These are phyloP conservation scores for Collybia nuda DNA, from an alignment of 768 basidiomycete species.

Conservation along the genomic window DNA sequence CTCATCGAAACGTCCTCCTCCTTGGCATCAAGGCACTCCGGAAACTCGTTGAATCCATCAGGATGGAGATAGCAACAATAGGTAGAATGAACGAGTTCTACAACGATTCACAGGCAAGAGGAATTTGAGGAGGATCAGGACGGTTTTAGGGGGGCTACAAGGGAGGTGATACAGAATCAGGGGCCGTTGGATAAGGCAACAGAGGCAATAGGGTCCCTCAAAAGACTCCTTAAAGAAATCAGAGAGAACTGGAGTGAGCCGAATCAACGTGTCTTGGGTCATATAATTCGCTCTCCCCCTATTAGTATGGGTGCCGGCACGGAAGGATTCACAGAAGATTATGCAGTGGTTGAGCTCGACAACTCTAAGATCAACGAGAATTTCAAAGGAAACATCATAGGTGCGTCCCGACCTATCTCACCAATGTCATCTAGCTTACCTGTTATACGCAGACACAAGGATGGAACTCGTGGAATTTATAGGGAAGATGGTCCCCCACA, in stretches of 20 bases:
- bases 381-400: constrained; percentile 37
- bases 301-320: constrained; percentile 17
- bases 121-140: background rate
- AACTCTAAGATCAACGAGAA: constrained; percentile 11
- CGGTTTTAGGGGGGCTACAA: background rate
- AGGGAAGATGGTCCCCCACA: constrained; percentile 13
- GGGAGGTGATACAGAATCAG: background rate
- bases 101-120: background rate
- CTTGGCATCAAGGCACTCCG: constrained; percentile 16
- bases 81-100: background rate
- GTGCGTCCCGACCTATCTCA: too few species aligned
- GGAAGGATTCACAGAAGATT: constrained; percentile 27
- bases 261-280: constrained; percentile 28
- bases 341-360: constrained; percentile 25
- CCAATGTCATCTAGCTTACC: too few species aligned
- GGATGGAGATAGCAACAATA: constrained; percentile 17
- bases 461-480: constrained; percentile 12
- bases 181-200: constrained; percentile 10
- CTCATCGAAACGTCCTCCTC: constrained; percentile 25
- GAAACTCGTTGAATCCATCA: constrained; percentile 27
- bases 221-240: constrained; percentile 7
- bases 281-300: constrained; percentile 29
- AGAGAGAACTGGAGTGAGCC: constrained; percentile 24
- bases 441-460: constrained; percentile 19
- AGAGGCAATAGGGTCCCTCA: constrained; percentile 16